A percentile compares a stretch with the other conserved stretches of the same genome.
Conservation (phyloP, 768 basidiomycete species). For the Tremella yokohamensis region DNA sequence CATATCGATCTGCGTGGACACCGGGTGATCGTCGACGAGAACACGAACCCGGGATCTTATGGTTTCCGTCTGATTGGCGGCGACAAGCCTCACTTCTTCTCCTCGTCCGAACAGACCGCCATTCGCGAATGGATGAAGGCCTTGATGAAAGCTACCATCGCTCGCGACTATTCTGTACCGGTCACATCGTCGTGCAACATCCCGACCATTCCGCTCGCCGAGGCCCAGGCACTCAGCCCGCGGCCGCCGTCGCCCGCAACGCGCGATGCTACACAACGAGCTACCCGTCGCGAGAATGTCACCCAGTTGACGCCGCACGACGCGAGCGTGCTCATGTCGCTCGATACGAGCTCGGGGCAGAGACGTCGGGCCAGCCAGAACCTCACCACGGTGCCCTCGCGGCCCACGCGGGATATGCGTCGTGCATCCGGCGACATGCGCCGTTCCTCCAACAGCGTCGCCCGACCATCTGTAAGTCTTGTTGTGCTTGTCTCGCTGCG, state of each 20-base stretch:
- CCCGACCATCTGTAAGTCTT: not conserved
- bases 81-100: conserved; percentile 85
- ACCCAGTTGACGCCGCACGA: conserved; percentile 61
- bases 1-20: conserved; percentile 88
- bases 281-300: conserved; percentile 77
- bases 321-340: conserved; percentile 39
- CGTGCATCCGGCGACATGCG: conserved; percentile 13
- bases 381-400: conserved; percentile 8
- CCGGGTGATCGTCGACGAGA: conserved; percentile 88
- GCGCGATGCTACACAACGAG: conserved; percentile 81
- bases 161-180: conserved; percentile 84
- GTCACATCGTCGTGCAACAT: conserved; percentile 96
- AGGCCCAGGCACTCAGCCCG: conserved; percentile 95
- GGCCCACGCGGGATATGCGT: conserved; percentile 23
- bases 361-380: conserved; percentile 22
- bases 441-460: not conserved
- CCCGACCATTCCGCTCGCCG: conserved; percentile 87
- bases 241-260: conserved; percentile 88
- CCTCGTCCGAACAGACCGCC: conserved; percentile 75
- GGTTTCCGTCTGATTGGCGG: conserved; percentile 89
- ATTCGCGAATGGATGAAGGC: conserved; percentile 99
- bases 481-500: not conserved
- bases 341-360: conserved; percentile 24
- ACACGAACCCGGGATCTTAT: conserved; percentile 83
- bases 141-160: conserved; percentile 97